These are phyloP conservation scores for Crucihimalaya himalaica DNA, from an alignment of 345 rosid species.

Conservation along the genomic window DNA sequence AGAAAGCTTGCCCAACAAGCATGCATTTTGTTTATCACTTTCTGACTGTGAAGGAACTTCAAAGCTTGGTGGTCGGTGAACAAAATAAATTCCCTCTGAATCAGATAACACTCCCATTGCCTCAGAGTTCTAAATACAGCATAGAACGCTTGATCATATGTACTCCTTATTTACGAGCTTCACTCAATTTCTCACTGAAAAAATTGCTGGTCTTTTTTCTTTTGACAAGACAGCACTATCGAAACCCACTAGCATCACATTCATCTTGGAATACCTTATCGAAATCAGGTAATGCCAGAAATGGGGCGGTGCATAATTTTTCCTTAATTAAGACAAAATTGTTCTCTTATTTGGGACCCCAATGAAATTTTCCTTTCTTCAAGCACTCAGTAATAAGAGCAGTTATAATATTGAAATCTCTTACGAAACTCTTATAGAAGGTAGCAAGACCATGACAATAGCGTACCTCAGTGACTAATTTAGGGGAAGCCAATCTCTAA, in stretches of 20 bases:
- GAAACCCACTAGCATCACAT: constrained; percentile 1
- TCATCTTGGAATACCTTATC: constrained; percentile 9
- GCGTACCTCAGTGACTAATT: background rate
- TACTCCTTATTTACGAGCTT: background rate
- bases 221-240: background rate
- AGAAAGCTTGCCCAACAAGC: constrained; percentile 8
- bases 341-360: background rate
- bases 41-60: background rate
- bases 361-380: background rate
- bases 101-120: background rate
- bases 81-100: background rate
- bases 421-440: background rate
- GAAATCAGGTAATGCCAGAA: background rate
- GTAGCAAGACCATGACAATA: background rate
- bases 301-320: background rate
- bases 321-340: background rate
- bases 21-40: background rate
- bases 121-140: background rate
- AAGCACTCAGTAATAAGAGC: background rate
- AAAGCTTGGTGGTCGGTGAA: background rate
- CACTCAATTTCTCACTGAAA: constrained; percentile 26
- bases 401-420: background rate
- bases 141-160: constrained; percentile 6
- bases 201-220: background rate
- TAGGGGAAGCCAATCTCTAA: background rate